phyloP scores from a whole-genome alignment of 2,329 filamentous ascomycete genomes.

The Ambrosiella cleistominuta region DNA sequence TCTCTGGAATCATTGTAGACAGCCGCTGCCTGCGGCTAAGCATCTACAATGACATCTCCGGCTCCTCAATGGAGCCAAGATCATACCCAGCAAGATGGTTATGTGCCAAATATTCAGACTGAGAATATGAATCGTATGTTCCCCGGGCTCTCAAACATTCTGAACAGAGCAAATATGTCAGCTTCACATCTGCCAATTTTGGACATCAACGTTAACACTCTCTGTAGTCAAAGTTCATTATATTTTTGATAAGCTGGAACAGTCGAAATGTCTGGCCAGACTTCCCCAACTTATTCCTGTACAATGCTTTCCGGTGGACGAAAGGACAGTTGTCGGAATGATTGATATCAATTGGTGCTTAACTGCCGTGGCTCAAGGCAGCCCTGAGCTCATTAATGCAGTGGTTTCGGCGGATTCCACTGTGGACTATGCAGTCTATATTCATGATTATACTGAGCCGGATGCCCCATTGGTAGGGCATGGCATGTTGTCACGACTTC shows the following conservation, averaged over 20 bases:
- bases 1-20: not conserved
- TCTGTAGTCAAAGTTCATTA: slow-evolving; percentile 80
- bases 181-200: not conserved
- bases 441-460: slow-evolving; percentile 88
- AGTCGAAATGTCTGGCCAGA: slow-evolving; percentile 76
- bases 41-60: slow-evolving; percentile 10
- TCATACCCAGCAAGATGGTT: slow-evolving; percentile 24
- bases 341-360: slow-evolving; percentile 78
- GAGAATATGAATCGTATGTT: slow-evolving; percentile 47
- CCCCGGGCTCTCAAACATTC: not conserved
- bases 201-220: slow-evolving; percentile 15
- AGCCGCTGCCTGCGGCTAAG: not conserved
- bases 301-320: slow-evolving; percentile 65
- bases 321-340: slow-evolving; percentile 64
- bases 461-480: slow-evolving; percentile 88
- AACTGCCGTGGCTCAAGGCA: slow-evolving; percentile 58
- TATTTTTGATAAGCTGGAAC: slow-evolving; percentile 79
- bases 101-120: slow-evolving; percentile 30
- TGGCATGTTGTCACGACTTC: slow-evolving; percentile 76
- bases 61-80: slow-evolving; percentile 9
- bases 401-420: slow-evolving; percentile 35
- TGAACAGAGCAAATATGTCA: no score
- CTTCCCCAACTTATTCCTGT: slow-evolving; percentile 65
- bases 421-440: slow-evolving; percentile 89
- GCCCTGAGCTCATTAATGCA: slow-evolving; percentile 52